Base-by-base conservation (phyloP, 169 alveolate species). In the Plasmodium blacklocki region DNA sequence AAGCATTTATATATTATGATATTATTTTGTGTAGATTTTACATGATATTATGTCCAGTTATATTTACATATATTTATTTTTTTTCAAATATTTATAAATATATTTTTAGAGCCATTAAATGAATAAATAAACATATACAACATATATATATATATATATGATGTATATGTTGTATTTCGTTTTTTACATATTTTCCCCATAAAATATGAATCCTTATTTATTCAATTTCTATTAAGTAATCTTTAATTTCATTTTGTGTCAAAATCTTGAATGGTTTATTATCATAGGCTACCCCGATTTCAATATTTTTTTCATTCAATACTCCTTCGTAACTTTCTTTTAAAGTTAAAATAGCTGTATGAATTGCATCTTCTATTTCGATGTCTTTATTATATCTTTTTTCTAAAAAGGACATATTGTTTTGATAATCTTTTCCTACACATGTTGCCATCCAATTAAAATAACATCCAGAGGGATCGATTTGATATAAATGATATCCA, bases 391-490 rank as follows among this genome's bases (percentile, higher is more conserved):
- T 95, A 95, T 97, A 98, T 91, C 99, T 94, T 93, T 98, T 99
- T 92, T 99, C 99, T 78, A 99, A 96, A 92, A 98, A 98, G 23
- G 99, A 95, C 88, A 97, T 98, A 19, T 99, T 99, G 86, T 96
- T 98, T 62, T 94, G 97, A 94, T 95, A 97, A 67, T 98, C 97
- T 89, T 98, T 98, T 62, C 99, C 99, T 47, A 98, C 94, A 4
- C 99, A 99, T 1, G 99, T 97, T n/a, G 99, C 99, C 93, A 98
- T 96, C 99, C 99, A 97, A 14, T 97, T 98, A 73, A 97, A 97
- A 95, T 96, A 98, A 39, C 99, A 99, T 29, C 99, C 99, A 2
- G 99, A 96, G 6, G 99, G 99, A 67, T 99, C 99, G 45, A 98
- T 95, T 73, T 97, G 98, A 91, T 94, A 97, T 76, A 97, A 94